A percentile compares a stretch with the other conserved stretches of the same genome.
Evolutionary conservation across 164 flowering plant genomes (phyloP).

Genomic region (Stephania yunnanensis): DNA sequence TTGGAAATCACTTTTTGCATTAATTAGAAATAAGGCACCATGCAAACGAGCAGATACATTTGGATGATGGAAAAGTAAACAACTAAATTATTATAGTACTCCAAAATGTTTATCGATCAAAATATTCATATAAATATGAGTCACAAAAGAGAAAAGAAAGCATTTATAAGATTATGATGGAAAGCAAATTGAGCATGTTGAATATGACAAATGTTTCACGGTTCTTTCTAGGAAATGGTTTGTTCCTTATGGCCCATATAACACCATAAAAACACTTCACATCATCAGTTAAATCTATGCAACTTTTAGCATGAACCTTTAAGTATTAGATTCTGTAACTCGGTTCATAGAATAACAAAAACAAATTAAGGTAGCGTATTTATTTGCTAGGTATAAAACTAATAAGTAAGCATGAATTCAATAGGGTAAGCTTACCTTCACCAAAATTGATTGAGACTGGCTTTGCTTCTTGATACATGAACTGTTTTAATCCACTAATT

Average conservation of each 20-base stretch:
- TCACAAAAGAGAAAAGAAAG: neutral
- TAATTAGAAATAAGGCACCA: neutral
- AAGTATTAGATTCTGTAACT: neutral
- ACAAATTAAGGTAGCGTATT: neutral
- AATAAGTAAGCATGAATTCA: neutral
- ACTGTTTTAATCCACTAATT: constrained; percentile 48
- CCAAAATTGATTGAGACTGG: constrained; percentile 71
- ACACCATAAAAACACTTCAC: neutral
- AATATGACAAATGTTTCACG: neutral
- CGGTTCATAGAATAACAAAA: neutral
- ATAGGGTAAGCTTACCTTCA: constrained; percentile 54
- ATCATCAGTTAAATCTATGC: neutral
- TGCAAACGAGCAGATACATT: too few relatives aligned
- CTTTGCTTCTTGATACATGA: constrained; percentile 77
- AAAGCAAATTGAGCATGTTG: constrained; percentile 1
- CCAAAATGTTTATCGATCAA: too few relatives aligned
- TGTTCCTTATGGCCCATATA: neutral
- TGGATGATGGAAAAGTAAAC: too few relatives aligned
- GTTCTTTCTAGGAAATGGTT: neutral
- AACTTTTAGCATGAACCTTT: neutral
- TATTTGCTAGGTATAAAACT: neutral
- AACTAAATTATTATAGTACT: too few relatives aligned
- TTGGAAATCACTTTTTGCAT: neutral
- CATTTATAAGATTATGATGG: neutral
- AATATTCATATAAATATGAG: too few relatives aligned